phyloP scores from a whole-genome alignment of 768 basidiomycete genomes.

The Termitomyces sp. region DNA sequence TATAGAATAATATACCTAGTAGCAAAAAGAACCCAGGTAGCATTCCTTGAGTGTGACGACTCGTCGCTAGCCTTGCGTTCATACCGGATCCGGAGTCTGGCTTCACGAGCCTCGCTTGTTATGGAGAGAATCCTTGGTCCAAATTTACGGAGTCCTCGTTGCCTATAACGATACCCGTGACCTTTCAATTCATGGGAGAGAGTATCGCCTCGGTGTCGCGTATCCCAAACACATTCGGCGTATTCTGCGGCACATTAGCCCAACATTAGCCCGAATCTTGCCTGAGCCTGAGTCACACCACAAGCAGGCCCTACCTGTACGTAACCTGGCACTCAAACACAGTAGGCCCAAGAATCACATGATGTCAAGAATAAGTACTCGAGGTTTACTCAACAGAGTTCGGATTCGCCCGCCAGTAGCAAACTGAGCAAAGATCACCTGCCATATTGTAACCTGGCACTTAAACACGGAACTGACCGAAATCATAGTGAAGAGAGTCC shows the following conservation, averaged over 20 bases:
- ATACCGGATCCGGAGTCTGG: background rate
- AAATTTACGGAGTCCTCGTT: background rate
- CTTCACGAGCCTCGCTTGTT: background rate
- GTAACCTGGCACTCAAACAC: background rate
- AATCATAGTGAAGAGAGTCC: background rate
- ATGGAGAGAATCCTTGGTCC: background rate
- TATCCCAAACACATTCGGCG: background rate
- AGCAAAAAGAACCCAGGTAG: background rate
- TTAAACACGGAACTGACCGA: background rate
- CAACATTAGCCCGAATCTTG: background rate
- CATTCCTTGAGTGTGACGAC: background rate
- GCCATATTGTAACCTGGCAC: background rate
- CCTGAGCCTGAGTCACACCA: background rate
- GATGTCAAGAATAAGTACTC: background rate
- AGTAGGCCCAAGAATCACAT: background rate
- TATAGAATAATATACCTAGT: background rate
- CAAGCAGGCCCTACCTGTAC: background rate
- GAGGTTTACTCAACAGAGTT: too few species aligned
- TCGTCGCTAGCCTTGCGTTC: too few species aligned
- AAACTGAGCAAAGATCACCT: background rate
- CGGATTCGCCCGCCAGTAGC: background rate
- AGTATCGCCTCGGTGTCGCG: background rate
- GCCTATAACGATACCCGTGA: background rate
- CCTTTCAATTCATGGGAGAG: too few species aligned
- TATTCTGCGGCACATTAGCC: background rate